Conservation (phyloP, 2,329 filamentous ascomycete species). For the Curvularia sp. region DNA sequence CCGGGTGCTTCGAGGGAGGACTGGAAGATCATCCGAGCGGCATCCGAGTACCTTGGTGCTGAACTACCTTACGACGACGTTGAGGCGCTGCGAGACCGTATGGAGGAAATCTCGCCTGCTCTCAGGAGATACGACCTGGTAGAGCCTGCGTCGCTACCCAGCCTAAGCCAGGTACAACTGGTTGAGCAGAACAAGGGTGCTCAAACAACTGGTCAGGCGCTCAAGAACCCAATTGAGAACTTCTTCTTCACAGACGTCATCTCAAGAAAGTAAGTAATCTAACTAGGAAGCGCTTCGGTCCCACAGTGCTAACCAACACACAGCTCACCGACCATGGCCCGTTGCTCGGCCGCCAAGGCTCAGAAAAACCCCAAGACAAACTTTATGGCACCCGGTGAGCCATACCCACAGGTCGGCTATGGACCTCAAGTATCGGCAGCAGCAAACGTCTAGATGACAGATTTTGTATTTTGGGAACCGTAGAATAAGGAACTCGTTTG, state of each 20-base stretch:
- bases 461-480: constrained; percentile 19
- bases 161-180: constrained; percentile 90
- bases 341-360: constrained; percentile 92
- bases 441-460: constrained; percentile 31
- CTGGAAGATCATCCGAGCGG: constrained; percentile 98
- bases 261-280: constrained; percentile 79
- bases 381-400: constrained; percentile 60
- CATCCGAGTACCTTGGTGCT: constrained; percentile 85
- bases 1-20: constrained; percentile 91
- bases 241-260: constrained; percentile 99
- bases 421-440: constrained; percentile 43
- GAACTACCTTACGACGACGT: constrained; percentile 94
- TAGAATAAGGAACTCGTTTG: constrained; percentile 31
- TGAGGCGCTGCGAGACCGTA: constrained; percentile 85
- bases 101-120: constrained; percentile 92
- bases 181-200: constrained; percentile 95
- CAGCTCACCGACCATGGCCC: constrained; percentile 97
- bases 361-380: constrained; percentile 59
- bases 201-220: constrained; percentile 72
- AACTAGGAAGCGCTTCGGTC: background rate
- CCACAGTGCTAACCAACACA: constrained; percentile 22
- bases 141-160: constrained; percentile 75
- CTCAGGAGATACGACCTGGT: constrained; percentile 90
- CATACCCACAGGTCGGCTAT: constrained; percentile 53
- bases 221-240: constrained; percentile 89